These are phyloP conservation scores for Fusarium penzigii DNA, from an alignment of 2,329 filamentous ascomycete genomes.

Conservation along the genomic window DNA sequence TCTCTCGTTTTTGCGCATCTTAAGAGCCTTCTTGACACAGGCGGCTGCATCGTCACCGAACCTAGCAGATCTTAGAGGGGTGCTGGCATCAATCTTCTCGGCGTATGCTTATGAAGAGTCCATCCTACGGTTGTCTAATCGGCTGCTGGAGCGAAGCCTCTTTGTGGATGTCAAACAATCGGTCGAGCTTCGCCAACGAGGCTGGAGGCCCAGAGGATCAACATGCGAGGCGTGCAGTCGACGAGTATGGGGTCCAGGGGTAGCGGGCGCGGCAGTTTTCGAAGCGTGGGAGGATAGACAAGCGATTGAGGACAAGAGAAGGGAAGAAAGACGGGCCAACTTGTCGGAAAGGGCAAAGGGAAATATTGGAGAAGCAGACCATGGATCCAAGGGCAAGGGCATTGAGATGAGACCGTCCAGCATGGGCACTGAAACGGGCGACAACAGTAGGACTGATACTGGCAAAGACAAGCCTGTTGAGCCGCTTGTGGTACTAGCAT, in stretches of 20 bases:
- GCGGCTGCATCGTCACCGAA: conserved; percentile 82
- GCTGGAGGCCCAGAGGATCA: conserved; percentile 86
- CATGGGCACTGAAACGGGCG: conserved; percentile 38
- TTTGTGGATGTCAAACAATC: conserved; percentile 81
- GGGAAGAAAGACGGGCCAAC: conserved; percentile 44
- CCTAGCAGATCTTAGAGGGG: conserved; percentile 80
- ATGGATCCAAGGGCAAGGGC: conserved; percentile 48
- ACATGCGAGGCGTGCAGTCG: conserved; percentile 84
- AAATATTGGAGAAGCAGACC: conserved; percentile 31
- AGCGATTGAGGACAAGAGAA: conserved; percentile 46
- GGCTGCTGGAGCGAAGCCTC: conserved; percentile 83
- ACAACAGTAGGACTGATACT: conserved; percentile 7
- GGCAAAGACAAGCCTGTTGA: conserved; percentile 55
- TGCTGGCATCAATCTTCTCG: conserved; percentile 87
- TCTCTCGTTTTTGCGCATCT: conserved; percentile 81
- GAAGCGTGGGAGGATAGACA: conserved; percentile 75
- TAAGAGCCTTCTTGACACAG: conserved; percentile 83
- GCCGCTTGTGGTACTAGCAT: conserved; percentile 67
- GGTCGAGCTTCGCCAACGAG: conserved; percentile 73
- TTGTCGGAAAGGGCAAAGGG: conserved; percentile 41
- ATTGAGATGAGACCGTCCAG: conserved; percentile 42
- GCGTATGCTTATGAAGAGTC: conserved; percentile 95
- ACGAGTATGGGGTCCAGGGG: conserved; percentile 86
- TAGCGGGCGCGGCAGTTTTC: conserved; percentile 70
- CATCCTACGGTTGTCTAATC: conserved; percentile 80